Evolutionary conservation across 139 green algal genomes (phyloP).

Genomic region (Yamagishiella unicocca): DNA sequence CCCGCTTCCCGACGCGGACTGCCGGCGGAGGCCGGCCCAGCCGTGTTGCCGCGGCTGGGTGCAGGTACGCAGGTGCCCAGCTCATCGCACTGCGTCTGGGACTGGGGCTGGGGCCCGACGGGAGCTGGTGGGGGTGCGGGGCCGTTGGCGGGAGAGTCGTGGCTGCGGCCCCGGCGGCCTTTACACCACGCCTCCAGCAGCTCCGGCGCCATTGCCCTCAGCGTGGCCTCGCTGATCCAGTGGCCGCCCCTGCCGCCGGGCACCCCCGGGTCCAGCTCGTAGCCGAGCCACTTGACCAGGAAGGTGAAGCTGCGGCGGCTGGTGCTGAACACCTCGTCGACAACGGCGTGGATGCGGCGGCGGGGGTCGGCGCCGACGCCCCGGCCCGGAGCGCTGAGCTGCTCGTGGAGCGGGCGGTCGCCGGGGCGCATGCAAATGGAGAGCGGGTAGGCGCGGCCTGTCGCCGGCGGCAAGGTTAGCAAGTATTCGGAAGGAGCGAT

Average conservation of each 20-base stretch:
- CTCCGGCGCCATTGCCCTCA: neutral
- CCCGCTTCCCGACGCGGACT: too few species aligned
- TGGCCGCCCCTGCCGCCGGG: neutral
- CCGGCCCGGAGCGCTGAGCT: neutral
- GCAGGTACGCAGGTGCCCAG: too few species aligned
- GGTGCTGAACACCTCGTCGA: neutral
- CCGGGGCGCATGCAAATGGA: neutral
- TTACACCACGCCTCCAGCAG: neutral
- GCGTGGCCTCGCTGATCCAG: neutral
- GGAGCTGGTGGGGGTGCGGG: too few species aligned
- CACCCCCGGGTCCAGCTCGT: constrained; percentile 18
- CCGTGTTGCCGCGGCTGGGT: too few species aligned
- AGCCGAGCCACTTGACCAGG: constrained; percentile 20
- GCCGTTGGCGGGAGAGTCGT: too few species aligned
- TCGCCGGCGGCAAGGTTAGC: too few species aligned
- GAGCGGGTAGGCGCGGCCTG: neutral
- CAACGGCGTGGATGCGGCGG: neutral
- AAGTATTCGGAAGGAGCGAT: too few species aligned
- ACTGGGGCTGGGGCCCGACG: neutral
- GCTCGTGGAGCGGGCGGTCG: neutral
- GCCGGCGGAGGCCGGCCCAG: too few species aligned
- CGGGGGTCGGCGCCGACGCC: neutral
- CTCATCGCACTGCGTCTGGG: neutral
- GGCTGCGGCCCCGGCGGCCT: neutral
- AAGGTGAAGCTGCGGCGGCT: neutral